Evolutionary conservation across 1,139 yeast species (phyloP), one percentile per base, ranked within the genome.

Genomic region (Debaryomycetaceae sp.): DNA sequence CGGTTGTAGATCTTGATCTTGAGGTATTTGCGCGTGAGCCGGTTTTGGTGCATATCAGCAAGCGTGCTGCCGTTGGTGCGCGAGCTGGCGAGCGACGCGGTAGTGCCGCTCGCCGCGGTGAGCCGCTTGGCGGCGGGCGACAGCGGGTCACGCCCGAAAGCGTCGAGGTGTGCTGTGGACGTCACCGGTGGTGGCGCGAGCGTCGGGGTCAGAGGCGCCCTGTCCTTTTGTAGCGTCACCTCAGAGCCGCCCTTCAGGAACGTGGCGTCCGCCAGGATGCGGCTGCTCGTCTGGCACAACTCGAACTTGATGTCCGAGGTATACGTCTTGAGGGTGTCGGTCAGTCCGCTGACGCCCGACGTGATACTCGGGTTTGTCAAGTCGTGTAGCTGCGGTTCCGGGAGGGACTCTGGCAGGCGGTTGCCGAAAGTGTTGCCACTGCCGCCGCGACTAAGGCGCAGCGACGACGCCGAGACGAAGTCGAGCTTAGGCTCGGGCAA

Each of bases 351-450:
- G 25, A 30, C 16, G 16, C 8, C 30, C 3, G 32, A 27, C 11
- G 11, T 7, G 14, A 26, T 25, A 16, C 29, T 25, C 11, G 25
- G 19, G 15, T 29, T 18, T 5, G 31, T 18, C 10, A 25, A 20
- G 15, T 30, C 32, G 17, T 22, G 20, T 5, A 30, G 25, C 20
- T 30, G 32, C 5, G 32, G 32, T n/a, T 30, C 32, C 6, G 32
- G 32, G 14, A 30, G 20, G 11, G 25, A 28, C 13, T 27, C 32
- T 21, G 22, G 23, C 15, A 23, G 20, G 15, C 16, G 8, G 23
- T 27, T 27, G 10, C 27, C 12, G 14, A 27, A 27, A 18, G 24
- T 27, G 23, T 27, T 27, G 4, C 29, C 29, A 18, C n/a, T 16
- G n/a, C 29, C 29, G 5, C 15, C 22, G 16, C 29, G 29, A 11